Evolutionary conservation across 495 filamentous ascomycete genomes (phyloP).

Genomic region (Hyaloscypha variabilis): DNA sequence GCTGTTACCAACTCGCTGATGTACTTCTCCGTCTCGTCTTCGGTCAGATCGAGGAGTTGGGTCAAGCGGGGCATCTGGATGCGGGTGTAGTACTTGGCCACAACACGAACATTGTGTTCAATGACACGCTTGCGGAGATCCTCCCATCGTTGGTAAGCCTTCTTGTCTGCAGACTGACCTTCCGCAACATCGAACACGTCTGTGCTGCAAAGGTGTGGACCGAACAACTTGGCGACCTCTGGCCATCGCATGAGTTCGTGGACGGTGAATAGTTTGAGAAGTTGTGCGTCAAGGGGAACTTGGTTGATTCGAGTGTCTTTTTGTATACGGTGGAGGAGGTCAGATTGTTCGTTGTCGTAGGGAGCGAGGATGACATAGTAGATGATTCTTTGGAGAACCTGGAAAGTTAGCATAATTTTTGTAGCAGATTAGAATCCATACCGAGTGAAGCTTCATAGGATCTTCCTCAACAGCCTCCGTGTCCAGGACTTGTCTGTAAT

Average conservation of each 20-base stretch:
- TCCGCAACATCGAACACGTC: slow-evolving; percentile 79
- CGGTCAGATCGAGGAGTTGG: slow-evolving; percentile 84
- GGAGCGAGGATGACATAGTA: slow-evolving; percentile 97
- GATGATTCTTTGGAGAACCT: slow-evolving; percentile 90
- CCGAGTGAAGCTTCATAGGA: slow-evolving; percentile 77
- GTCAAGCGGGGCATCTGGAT: slow-evolving; percentile 89
- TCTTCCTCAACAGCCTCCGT: slow-evolving; percentile 93
- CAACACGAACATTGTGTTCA: slow-evolving; percentile 96
- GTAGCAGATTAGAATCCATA: slow-evolving; percentile 46
- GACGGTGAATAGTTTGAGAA: slow-evolving; percentile 92
- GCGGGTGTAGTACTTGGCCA: slow-evolving; percentile 98
- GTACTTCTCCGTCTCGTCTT: slow-evolving; percentile 97
- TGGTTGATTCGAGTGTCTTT: slow-evolving; percentile 66
- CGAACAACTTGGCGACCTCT: slow-evolving; percentile 81
- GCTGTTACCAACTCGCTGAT: slow-evolving; percentile 92
- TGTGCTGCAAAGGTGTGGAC: slow-evolving; percentile 83
- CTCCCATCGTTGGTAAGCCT: slow-evolving; percentile 82
- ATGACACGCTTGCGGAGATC: slow-evolving; percentile 97
- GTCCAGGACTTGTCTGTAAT: slow-evolving; percentile 94
- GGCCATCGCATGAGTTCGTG: slow-evolving; percentile 99
- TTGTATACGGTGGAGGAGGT: slow-evolving; percentile 91
- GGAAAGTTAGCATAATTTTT: slow-evolving; percentile 34
- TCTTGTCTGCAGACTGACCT: slow-evolving; percentile 65
- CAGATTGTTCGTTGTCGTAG: slow-evolving; percentile 98
- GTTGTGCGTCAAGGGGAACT: slow-evolving; percentile 72